Percentiles rank a stretch among this genome's conserved stretches.
These are phyloP conservation scores for Parathielavia appendiculata DNA, from an alignment of 495 filamentous ascomycete species.

Conservation along the genomic window DNA sequence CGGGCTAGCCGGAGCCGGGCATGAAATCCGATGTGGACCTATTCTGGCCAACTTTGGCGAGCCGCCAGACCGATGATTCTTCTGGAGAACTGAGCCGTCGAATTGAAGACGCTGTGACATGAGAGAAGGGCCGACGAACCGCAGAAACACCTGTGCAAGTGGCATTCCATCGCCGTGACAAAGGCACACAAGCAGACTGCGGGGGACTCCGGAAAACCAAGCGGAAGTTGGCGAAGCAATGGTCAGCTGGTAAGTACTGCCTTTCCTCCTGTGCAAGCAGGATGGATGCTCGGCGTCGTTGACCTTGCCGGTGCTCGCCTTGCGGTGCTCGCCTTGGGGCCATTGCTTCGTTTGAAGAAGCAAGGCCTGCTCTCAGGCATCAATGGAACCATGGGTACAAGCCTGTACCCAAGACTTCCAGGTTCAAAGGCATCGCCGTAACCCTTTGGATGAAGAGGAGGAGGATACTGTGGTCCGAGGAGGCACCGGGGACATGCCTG, in stretches of 20 bases:
- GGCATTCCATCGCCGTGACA: background rate
- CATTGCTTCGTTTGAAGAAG: too few species aligned
- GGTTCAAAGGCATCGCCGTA: background rate
- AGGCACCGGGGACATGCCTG: constrained; percentile 9
- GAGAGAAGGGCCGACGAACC: background rate
- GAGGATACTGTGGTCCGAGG: background rate
- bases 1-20: constrained; percentile 12
- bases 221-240: too few species aligned
- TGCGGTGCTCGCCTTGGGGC: too few species aligned
- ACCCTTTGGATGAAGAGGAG: too few species aligned
- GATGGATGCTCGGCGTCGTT: background rate
- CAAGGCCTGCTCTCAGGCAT: too few species aligned
- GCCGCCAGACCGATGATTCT: background rate
- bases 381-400: too few species aligned
- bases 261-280: too few species aligned
- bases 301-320: too few species aligned
- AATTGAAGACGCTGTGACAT: background rate
- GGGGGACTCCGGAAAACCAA: too few species aligned
- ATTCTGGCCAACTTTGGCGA: background rate
- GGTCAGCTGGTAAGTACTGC: too few species aligned
- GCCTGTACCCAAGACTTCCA: background rate
- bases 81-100: background rate
- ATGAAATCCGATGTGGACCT: constrained; percentile 3
- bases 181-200: too few species aligned
- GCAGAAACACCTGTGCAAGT: too few species aligned